Evolutionary conservation across 805 yeast species (phyloP).

Genomic region (Candida dajiaensis): DNA sequence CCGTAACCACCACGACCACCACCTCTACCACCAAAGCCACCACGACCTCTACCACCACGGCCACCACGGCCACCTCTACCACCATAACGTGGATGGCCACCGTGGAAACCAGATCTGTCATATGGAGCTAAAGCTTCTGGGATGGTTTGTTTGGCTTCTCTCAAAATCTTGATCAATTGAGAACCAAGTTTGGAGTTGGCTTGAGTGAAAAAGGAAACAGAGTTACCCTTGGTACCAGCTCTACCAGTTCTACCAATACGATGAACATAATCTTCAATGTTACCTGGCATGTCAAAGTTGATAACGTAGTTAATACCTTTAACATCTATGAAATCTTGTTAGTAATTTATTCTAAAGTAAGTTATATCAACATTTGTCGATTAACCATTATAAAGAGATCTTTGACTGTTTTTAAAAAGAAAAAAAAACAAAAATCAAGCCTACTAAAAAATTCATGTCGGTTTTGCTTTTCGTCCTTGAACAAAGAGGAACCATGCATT

Average conservation of each 20-base stretch:
- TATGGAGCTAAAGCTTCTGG: conserved; percentile 74
- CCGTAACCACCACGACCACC: conserved; percentile 9
- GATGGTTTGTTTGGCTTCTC: conserved; percentile 90
- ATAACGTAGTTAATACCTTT: conserved; percentile 93
- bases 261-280: conserved; percentile 97
- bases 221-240: conserved; percentile 96
- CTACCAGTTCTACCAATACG: conserved; percentile 97
- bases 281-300: conserved; percentile 96
- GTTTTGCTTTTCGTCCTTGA: background rate
- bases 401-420: background rate
- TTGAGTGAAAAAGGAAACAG: conserved; percentile 88
- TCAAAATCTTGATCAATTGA: conserved; percentile 81
- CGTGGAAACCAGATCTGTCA: conserved; percentile 71
- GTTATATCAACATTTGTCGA: too few relatives aligned
- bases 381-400: background rate
- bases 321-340: conserved; percentile 58
- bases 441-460: background rate
- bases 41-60: conserved; percentile 29
- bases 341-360: conserved; percentile 17
- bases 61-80: conserved; percentile 32
- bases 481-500: background rate
- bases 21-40: conserved; percentile 16
- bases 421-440: background rate
- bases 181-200: conserved; percentile 85
- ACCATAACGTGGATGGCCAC: conserved; percentile 43